Percentiles rank a stretch among this genome's conserved stretches.
Conservation (phyloP, 192 early-diverging fungal species). For the Entomortierella parvispora region DNA sequence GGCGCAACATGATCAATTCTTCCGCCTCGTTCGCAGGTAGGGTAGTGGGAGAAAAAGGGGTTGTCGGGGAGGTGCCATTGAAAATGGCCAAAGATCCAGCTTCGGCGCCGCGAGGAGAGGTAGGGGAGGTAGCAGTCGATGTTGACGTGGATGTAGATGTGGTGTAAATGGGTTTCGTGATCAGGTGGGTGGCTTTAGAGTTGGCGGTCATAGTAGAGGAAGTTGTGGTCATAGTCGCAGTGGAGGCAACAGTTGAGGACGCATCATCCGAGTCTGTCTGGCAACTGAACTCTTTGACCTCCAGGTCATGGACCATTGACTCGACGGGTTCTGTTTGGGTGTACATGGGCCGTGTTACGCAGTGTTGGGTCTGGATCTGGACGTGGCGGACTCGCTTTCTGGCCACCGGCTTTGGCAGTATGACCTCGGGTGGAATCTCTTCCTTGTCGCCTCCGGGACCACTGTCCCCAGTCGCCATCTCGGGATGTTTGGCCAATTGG, state of each 20-base stretch:
- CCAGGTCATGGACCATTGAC: background rate
- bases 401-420: conserved; percentile 15
- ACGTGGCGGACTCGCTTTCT: conserved; percentile 47
- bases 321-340: conserved; percentile 39
- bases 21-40: conserved; percentile 4
- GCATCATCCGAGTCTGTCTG: conserved; percentile 21
- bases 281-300: conserved; percentile 20
- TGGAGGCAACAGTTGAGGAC: conserved; percentile 5
- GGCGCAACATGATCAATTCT: conserved; percentile 27
- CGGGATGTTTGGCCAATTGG: background rate
- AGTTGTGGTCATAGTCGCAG: conserved; percentile 3
- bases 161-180: too few relatives aligned
- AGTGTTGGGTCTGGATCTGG: conserved; percentile 52
- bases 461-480: background rate
- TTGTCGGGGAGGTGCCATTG: background rate
- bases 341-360: conserved; percentile 42
- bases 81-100: background rate
- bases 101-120: background rate
- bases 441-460: background rate
- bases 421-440: conserved; percentile 3
- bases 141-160: too few relatives aligned
- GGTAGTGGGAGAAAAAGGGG: background rate
- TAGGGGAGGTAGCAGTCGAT: background rate
- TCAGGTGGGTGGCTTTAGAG: too few relatives aligned
- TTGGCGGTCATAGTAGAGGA: background rate